Evolutionary conservation across 2,329 filamentous ascomycete species (phyloP).

Genomic region (Aureobasidium sp.): DNA sequence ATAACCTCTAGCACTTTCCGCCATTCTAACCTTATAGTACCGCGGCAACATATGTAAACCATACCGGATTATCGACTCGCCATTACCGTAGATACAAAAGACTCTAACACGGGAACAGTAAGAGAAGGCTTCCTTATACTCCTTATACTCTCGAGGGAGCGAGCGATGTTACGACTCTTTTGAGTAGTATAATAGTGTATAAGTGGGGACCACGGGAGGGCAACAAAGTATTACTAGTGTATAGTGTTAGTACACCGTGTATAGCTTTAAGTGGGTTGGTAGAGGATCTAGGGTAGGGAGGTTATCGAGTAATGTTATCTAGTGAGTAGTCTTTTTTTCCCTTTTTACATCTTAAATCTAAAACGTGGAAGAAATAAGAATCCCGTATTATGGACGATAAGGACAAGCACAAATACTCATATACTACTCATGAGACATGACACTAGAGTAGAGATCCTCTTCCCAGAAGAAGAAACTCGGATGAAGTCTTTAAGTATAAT

Average conservation of each 20-base stretch:
- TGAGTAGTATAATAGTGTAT: constrained; percentile 64
- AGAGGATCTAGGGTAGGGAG: constrained; percentile 52
- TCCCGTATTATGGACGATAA: no score
- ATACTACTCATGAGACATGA: no score
- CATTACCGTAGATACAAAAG: background rate
- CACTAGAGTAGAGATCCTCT: background rate
- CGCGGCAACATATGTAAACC: background rate
- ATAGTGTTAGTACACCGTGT: constrained; percentile 74
- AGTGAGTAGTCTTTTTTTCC: constrained; percentile 34
- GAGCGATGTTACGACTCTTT: constrained; percentile 59
- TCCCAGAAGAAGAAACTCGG: background rate
- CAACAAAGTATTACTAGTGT: constrained; percentile 63
- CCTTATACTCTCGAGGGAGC: constrained; percentile 60
- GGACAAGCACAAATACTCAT: background rate
- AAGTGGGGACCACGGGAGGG: constrained; percentile 71
- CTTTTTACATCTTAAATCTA: no score
- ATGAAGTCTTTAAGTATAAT: background rate
- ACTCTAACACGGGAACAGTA: constrained; percentile 7
- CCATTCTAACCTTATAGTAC: background rate
- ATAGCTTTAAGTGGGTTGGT: constrained; percentile 60
- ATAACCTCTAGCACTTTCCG: background rate
- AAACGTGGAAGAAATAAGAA: no score
- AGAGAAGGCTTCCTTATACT: constrained; percentile 48
- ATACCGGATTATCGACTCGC: background rate
- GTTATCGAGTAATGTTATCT: constrained; percentile 72